Percentiles rank a stretch among this genome's conserved stretches.
These are phyloP conservation scores for Claviceps sp. DNA, from an alignment of 2,329 filamentous ascomycete species.

Conservation along the genomic window DNA sequence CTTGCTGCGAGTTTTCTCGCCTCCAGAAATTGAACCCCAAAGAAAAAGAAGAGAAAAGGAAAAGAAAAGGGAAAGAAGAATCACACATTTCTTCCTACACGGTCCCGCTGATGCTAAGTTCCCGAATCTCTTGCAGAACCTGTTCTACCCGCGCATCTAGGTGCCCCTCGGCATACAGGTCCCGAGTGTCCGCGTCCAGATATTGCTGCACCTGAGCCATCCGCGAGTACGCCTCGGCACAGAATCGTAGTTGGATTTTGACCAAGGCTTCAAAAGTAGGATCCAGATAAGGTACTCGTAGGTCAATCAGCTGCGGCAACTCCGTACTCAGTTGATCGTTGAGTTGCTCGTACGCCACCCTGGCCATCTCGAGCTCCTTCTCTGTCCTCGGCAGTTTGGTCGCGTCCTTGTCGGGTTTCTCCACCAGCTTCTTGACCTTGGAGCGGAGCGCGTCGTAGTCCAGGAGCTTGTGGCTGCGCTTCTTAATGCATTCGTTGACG, in stretches of 20 bases:
- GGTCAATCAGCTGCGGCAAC: conserved; percentile 87
- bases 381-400: conserved; percentile 92
- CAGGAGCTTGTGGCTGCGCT: conserved; percentile 93
- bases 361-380: conserved; percentile 91
- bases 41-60: no score
- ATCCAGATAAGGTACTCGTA: conserved; percentile 92
- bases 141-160: conserved; percentile 87
- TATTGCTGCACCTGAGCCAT: conserved; percentile 99
- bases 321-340: conserved; percentile 93
- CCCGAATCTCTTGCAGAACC: conserved; percentile 90
- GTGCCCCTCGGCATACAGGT: conserved; percentile 89
- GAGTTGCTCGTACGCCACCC: conserved; percentile 84
- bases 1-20: not conserved
- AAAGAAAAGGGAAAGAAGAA: no score
- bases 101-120: conserved; percentile 77
- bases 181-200: conserved; percentile 84
- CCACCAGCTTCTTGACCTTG: conserved; percentile 91
- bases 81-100: conserved; percentile 29
- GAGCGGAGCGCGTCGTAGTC: conserved; percentile 95
- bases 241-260: conserved; percentile 96
- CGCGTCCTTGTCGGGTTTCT: conserved; percentile 97
- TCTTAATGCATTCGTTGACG: conserved; percentile 99
- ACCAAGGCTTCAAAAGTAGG: conserved; percentile 95
- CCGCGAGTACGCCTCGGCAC: conserved; percentile 88
- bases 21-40: not conserved